These are phyloP conservation scores for Dichotomopilus funicola DNA, from an alignment of 2,329 filamentous ascomycete species.

Conservation along the genomic window DNA sequence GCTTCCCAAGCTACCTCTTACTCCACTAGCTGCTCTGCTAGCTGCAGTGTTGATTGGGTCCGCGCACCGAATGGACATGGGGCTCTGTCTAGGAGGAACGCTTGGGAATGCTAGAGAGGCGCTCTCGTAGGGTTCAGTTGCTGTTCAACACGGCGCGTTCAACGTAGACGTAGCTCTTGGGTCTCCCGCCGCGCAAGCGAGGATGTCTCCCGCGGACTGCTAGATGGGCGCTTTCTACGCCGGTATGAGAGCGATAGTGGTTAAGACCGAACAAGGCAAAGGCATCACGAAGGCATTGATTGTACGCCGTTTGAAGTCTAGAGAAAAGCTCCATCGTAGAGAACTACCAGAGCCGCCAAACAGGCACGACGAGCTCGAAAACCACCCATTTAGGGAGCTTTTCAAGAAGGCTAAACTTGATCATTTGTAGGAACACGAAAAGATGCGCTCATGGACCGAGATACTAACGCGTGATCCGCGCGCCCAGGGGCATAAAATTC, in stretches of 20 bases:
- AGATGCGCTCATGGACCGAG: background rate
- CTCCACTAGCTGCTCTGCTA: background rate
- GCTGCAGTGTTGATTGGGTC: background rate
- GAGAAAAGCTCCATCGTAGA: background rate
- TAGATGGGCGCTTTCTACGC: background rate
- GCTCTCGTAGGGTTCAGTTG: slow-evolving; percentile 1
- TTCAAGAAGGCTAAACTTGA: background rate
- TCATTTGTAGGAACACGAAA: background rate
- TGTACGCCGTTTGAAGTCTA: background rate
- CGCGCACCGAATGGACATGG: background rate
- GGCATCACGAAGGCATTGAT: background rate
- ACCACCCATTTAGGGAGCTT: background rate
- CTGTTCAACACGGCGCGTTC: background rate
- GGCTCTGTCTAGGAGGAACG: background rate
- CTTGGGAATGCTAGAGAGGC: slow-evolving; percentile 1
- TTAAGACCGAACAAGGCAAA: background rate
- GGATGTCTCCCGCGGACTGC: background rate
- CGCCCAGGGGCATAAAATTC: background rate
- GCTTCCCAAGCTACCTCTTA: background rate
- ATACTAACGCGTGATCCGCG: background rate
- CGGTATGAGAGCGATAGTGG: background rate
- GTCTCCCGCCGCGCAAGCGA: no score
- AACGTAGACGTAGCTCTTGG: background rate
- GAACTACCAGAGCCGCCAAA: background rate
- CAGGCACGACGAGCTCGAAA: background rate